Conservation (phyloP, 164 flowering plant species). For the Warburgia ugandensis region DNA sequence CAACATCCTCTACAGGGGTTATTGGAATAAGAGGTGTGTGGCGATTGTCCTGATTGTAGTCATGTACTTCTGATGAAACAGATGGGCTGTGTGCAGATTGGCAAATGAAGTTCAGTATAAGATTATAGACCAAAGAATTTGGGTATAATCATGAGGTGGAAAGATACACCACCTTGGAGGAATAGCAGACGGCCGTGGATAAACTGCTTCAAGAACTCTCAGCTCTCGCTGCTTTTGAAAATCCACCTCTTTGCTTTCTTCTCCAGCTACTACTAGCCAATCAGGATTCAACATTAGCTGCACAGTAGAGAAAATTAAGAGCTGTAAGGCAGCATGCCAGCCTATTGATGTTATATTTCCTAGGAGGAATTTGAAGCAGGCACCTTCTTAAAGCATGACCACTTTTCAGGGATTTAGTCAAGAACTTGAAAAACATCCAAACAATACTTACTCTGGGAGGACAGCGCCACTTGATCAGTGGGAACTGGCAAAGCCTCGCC, state of each 20-base stretch:
- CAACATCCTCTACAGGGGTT: conserved; percentile 86
- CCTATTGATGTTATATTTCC: not conserved
- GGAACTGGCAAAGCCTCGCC: conserved; percentile 46
- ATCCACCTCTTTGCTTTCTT: conserved; percentile 75
- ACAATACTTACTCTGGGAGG: conserved; percentile 56
- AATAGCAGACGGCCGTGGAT: conserved; percentile 80
- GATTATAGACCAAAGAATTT: not conserved
- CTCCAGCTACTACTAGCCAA: conserved; percentile 90
- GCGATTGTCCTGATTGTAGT: conserved; percentile 22
- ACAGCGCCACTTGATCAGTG: conserved; percentile 56
- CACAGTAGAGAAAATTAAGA: conserved; percentile 7
- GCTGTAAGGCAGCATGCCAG: not conserved
- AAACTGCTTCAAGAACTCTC: conserved; percentile 86
- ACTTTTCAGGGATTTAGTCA: not conserved
- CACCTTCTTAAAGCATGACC: not conserved
- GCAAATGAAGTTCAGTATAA: conserved; percentile 13
- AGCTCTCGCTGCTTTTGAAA: conserved; percentile 57
- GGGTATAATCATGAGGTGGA: not conserved
- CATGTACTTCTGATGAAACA: conserved; percentile 28
- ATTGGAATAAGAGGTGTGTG: conserved; percentile 51
- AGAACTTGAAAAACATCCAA: not conserved
- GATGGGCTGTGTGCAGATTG: conserved; percentile 45
- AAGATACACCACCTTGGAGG: conserved; percentile 59
- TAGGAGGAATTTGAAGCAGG: not conserved
- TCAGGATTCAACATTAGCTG: conserved; percentile 44